Percentiles rank a stretch among this genome's conserved stretches.
Evolutionary conservation across 2,329 filamentous ascomycete genomes (phyloP).

Genomic region (Alternaria novae-zelandiae): DNA sequence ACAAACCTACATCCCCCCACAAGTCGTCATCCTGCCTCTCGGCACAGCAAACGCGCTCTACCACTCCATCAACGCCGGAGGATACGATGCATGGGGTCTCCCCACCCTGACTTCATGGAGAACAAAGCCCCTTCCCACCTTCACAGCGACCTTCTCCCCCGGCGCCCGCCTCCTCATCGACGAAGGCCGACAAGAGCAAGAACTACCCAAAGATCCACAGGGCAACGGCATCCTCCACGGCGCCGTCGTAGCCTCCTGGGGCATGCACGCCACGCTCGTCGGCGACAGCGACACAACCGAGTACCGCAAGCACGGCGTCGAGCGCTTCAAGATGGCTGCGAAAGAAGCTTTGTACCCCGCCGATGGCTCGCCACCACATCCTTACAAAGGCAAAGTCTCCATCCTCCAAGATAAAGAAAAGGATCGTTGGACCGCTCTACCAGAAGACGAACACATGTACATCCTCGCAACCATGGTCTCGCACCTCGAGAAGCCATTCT

Average conservation of each 20-base stretch:
- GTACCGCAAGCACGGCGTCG: constrained; percentile 77
- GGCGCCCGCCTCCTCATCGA: constrained; percentile 52
- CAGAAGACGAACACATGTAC: constrained; percentile 70
- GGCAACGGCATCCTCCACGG: constrained; percentile 61
- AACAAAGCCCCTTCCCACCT: constrained; percentile 50
- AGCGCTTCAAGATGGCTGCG: constrained; percentile 85
- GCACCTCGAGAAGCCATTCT: constrained; percentile 80
- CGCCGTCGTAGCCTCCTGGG: constrained; percentile 87
- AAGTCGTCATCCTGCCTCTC: constrained; percentile 62
- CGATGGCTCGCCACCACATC: constrained; percentile 60
- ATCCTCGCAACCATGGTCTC: constrained; percentile 78
- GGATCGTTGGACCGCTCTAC: constrained; percentile 41
- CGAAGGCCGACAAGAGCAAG: constrained; percentile 53
- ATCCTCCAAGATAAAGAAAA: constrained; percentile 39
- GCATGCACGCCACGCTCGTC: constrained; percentile 85
- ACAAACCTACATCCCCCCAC: constrained; percentile 55
- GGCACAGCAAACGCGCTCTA: constrained; percentile 60
- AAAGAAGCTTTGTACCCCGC: constrained; percentile 71
- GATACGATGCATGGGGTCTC: constrained; percentile 52
- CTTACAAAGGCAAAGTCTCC: constrained; percentile 62
- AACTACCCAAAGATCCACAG: constrained; percentile 29
- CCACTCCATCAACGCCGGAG: constrained; percentile 50
- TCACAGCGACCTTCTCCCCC: constrained; percentile 54
- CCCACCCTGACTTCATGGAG: constrained; percentile 44
- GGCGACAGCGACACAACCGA: constrained; percentile 87